phyloP scores from a whole-genome alignment of 1,284 basidiomycete species.

The Ganoderma lingzhi region DNA sequence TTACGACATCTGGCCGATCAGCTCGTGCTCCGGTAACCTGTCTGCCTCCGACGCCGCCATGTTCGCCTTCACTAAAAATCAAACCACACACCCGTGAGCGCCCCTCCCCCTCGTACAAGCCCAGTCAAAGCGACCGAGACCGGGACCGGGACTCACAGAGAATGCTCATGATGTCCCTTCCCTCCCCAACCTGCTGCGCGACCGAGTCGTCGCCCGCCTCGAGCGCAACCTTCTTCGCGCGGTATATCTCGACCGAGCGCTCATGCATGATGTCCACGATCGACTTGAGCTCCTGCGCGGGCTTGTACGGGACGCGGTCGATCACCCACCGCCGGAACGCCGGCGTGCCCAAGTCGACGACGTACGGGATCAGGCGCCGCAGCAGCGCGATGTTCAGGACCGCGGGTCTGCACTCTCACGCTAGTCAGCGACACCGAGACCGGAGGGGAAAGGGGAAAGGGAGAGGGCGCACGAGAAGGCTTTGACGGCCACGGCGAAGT shows the following conservation, averaged over 20 bases:
- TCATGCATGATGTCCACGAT: constrained; percentile 33
- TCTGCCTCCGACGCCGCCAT: constrained; percentile 32
- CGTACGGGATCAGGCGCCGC: constrained; percentile 19
- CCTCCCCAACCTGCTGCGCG: constrained; percentile 38
- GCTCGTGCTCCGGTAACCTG: constrained; percentile 34
- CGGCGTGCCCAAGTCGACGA: constrained; percentile 15
- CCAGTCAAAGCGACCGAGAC: background rate
- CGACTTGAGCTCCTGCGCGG: constrained; percentile 25
- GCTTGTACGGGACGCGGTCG: constrained; percentile 27
- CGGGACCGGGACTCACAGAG: constrained; percentile 32
- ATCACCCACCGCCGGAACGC: constrained; percentile 29
- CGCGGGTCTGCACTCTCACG: background rate
- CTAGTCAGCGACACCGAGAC: no score
- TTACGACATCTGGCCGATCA: constrained; percentile 37
- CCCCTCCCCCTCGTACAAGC: no score
- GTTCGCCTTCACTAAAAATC: constrained; percentile 33
- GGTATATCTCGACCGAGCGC: constrained; percentile 29
- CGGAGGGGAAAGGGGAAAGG: background rate
- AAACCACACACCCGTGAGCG: background rate
- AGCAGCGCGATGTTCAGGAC: background rate
- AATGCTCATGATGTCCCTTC: constrained; percentile 43
- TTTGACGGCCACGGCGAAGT: constrained; percentile 31
- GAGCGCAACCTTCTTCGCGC: constrained; percentile 37
- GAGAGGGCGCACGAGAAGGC: constrained; percentile 2
- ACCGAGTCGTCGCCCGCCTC: constrained; percentile 38